Conservation (phyloP, 805 yeast genomes). For the Wickerhamiella dianesei region DNA sequence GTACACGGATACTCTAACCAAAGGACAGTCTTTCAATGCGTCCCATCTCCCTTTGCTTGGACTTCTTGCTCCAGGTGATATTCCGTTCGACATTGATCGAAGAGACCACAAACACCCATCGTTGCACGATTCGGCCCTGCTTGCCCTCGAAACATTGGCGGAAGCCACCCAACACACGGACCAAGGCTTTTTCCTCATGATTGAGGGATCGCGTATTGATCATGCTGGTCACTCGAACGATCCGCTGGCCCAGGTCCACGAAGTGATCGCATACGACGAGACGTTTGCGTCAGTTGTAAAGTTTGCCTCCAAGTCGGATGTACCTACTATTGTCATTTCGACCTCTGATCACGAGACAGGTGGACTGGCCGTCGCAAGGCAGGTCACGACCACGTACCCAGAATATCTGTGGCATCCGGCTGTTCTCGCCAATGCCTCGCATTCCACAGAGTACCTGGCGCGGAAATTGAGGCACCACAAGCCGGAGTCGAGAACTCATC, state of each 20-base stretch:
- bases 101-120: conserved; percentile 51
- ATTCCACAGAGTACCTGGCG: conserved; percentile 63
- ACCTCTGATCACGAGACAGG: conserved; percentile 97
- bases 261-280: conserved; percentile 73
- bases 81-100: conserved; percentile 78
- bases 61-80: conserved; percentile 58
- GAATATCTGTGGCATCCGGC: conserved; percentile 83
- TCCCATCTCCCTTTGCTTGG: conserved; percentile 54
- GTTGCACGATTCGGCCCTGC: conserved; percentile 59
- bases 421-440: conserved; percentile 51
- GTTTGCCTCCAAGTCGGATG: conserved; percentile 46
- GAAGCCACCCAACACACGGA: conserved; percentile 60
- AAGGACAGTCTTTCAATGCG: conserved; percentile 43
- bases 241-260: conserved; percentile 88
- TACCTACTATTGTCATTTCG: conserved; percentile 64
- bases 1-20: conserved; percentile 42
- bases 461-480: conserved; percentile 31
- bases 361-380: conserved; percentile 80
- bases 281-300: conserved; percentile 65
- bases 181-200: conserved; percentile 69
- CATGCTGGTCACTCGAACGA: conserved; percentile 93
- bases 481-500: conserved; percentile 16
- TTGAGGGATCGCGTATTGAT: conserved; percentile 89
- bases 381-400: conserved; percentile 54
- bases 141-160: conserved; percentile 57